phyloP scores from a whole-genome alignment of 768 basidiomycete species.

The Agrocybe pediades region DNA sequence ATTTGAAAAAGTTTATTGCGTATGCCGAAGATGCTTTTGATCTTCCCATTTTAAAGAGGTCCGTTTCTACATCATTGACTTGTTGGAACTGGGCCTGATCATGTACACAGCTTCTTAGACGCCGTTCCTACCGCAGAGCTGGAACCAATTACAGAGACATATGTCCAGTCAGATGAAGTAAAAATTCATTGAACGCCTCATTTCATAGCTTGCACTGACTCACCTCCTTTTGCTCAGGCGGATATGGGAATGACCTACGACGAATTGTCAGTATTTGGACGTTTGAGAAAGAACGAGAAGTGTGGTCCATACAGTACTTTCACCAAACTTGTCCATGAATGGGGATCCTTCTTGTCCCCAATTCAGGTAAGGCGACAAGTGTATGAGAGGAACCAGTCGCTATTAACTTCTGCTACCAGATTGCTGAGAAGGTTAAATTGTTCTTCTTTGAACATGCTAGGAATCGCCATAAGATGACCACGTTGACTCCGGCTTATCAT shows the following conservation, averaged over 20 bases:
- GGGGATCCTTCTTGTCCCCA: conserved; percentile 87
- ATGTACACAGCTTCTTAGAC: conserved; percentile 70
- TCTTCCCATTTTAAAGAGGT: conserved; percentile 83
- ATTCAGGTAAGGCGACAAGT: conserved; percentile 65
- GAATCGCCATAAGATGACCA: conserved; percentile 99
- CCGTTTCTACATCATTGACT: neutral
- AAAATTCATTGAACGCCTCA: conserved; percentile 14
- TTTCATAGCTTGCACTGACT: conserved; percentile 2
- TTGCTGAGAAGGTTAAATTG: conserved; percentile 94
- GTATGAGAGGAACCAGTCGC: neutral
- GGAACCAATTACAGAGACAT: conserved; percentile 92
- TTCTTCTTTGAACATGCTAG: conserved; percentile 98
- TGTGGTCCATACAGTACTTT: conserved; percentile 98
- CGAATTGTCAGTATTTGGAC: conserved; percentile 90
- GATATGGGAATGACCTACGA: conserved; percentile 99
- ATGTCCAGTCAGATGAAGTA: conserved; percentile 96
- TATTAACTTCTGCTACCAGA: conserved; percentile 44
- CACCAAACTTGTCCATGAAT: conserved; percentile 91
- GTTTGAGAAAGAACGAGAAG: conserved; percentile 94
- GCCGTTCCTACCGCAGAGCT: conserved; percentile 96
- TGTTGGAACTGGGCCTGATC: neutral
- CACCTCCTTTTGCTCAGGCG: conserved; percentile 46
- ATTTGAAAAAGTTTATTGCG: conserved; percentile 93
- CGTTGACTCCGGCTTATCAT: conserved; percentile 90
- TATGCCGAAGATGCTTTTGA: conserved; percentile 80